Conservation (phyloP, 495 filamentous ascomycete species). For the Annulohypoxylon stygium region DNA sequence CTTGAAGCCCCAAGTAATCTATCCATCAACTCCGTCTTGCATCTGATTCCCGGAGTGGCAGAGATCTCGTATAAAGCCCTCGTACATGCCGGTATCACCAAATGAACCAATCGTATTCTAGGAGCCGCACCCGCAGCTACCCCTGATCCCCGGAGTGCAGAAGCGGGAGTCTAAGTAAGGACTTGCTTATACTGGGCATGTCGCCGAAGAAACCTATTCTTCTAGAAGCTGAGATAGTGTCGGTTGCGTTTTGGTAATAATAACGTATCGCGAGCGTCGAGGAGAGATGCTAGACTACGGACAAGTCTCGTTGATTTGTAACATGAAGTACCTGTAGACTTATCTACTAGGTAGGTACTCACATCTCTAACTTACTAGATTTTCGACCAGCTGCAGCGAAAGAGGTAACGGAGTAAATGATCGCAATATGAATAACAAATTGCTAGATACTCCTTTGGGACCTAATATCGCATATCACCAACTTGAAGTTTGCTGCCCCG, state of each 20-base stretch:
- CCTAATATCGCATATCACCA: neutral
- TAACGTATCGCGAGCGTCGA: too few relatives aligned
- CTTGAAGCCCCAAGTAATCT: neutral
- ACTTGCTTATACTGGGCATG: constrained; percentile 12
- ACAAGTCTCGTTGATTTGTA: too few relatives aligned
- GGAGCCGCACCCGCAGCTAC: neutral
- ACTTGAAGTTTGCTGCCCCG: neutral
- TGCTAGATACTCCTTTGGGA: neutral
- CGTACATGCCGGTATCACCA: neutral
- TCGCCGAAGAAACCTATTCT: neutral
- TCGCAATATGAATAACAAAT: neutral
- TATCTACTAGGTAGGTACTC: neutral
- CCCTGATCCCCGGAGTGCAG: neutral
- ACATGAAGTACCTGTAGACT: too few relatives aligned
- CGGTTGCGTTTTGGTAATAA: neutral
- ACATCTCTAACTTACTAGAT: neutral
- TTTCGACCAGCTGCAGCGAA: too few relatives aligned
- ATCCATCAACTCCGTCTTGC: neutral
- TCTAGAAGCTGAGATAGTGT: neutral
- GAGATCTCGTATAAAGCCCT: neutral
- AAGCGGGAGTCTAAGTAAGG: constrained; percentile 1
- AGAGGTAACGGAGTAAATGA: too few relatives aligned
- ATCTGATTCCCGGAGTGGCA: neutral
- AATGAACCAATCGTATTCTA: neutral
- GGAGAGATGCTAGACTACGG: neutral